Conservation (phyloP, 1,139 yeast genomes). For the Taphrina sp. region DNA sequence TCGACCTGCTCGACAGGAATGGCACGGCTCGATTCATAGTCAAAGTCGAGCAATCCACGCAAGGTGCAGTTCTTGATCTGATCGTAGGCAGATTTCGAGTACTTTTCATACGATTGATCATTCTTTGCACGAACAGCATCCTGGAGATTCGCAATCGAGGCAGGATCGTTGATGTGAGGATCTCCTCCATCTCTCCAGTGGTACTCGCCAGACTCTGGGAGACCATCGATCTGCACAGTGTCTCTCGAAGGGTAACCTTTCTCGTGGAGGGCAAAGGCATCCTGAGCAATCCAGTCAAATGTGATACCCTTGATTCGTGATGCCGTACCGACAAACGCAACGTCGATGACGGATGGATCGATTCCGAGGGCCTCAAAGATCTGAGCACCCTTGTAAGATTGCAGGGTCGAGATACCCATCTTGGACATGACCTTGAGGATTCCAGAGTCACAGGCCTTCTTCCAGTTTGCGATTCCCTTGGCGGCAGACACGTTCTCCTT, state of each 20-base stretch:
- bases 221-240: conserved; percentile 65
- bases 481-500: conserved; percentile 57
- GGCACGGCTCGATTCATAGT: conserved; percentile 63
- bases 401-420: conserved; percentile 98
- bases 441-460: conserved; percentile 81
- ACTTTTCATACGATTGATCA: conserved; percentile 86
- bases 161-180: conserved; percentile 89
- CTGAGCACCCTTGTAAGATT: conserved; percentile 97
- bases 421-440: conserved; percentile 95
- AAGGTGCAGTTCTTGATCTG: conserved; percentile 90
- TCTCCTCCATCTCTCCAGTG: conserved; percentile 99
- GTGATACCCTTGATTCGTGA: conserved; percentile 95
- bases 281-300: conserved; percentile 93
- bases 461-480: conserved; percentile 69
- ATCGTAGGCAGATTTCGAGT: conserved; percentile 84
- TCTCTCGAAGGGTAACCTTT: conserved; percentile 82
- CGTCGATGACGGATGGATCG: conserved; percentile 90
- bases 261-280: conserved; percentile 89
- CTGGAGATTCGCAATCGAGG: conserved; percentile 90
- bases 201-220: conserved; percentile 95
- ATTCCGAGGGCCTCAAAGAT: conserved; percentile 96
- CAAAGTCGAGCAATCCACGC: conserved; percentile 90
- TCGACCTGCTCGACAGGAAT: conserved; percentile 97
- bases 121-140: conserved; percentile 97
- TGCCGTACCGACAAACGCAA: conserved; percentile 96